These are phyloP conservation scores for Dichotomopilus funicola DNA, from an alignment of 2,329 filamentous ascomycete genomes.

Conservation along the genomic window DNA sequence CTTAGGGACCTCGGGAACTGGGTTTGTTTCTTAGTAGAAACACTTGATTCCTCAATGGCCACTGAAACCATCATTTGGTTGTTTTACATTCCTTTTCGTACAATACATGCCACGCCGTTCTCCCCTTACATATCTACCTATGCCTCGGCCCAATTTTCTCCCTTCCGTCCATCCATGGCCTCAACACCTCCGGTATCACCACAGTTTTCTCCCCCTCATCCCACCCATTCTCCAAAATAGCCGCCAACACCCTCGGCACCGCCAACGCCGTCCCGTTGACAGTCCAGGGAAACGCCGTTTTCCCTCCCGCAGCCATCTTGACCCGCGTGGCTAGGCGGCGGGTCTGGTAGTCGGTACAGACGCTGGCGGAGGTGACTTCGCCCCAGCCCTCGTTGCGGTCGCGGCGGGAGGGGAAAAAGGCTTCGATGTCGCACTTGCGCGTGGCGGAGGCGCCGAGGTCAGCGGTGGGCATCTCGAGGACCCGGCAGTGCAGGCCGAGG, in stretches of 20 bases:
- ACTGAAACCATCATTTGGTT: too few relatives aligned
- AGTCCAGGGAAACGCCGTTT: constrained; percentile 73
- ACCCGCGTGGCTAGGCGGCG: constrained; percentile 72
- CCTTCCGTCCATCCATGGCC: constrained; percentile 76
- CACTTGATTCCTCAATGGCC: too few relatives aligned
- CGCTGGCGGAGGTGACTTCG: constrained; percentile 83
- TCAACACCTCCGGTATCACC: constrained; percentile 68
- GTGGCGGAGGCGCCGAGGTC: constrained; percentile 86
- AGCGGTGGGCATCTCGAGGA: constrained; percentile 84
- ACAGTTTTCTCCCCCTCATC: constrained; percentile 62
- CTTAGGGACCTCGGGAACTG: too few relatives aligned
- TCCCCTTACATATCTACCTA: not conserved
- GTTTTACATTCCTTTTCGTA: not conserved
- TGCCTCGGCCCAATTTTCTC: constrained; percentile 50
- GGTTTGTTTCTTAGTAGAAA: too few relatives aligned
- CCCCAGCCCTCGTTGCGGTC: constrained; percentile 71
- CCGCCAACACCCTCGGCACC: constrained; percentile 81
- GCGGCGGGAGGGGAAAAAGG: constrained; percentile 77
- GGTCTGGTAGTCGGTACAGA: constrained; percentile 93
- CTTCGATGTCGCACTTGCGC: constrained; percentile 89
- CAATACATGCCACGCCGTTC: not conserved
- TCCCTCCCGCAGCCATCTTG: constrained; percentile 43
- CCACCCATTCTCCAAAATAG: constrained; percentile 87
- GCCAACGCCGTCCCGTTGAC: constrained; percentile 92
- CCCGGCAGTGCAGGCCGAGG: constrained; percentile 75